phyloP scores from a whole-genome alignment of 257 asterid genomes.

The Leptodermis oblonga region DNA sequence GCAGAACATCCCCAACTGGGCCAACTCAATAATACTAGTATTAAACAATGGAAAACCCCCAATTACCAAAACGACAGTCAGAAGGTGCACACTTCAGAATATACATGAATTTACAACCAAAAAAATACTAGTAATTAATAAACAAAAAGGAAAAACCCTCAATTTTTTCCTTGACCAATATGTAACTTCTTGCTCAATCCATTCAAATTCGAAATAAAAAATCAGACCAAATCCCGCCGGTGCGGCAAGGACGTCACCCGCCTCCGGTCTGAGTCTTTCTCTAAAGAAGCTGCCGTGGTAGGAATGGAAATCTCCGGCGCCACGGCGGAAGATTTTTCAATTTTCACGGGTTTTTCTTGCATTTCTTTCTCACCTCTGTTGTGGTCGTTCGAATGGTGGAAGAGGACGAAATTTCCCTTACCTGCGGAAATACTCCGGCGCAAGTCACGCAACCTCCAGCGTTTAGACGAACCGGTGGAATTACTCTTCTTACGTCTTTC shows the following conservation, averaged over 20 bases:
- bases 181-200: slow-evolving; percentile 36
- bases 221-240: slow-evolving; percentile 59
- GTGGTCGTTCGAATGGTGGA: slow-evolving; percentile 8
- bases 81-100: background rate
- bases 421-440: slow-evolving; percentile 33
- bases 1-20: too few relatives aligned
- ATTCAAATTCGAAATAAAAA: slow-evolving; percentile 47
- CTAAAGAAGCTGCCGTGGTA: background rate
- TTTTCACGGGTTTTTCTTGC: slow-evolving; percentile 4
- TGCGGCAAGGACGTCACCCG: slow-evolving; percentile 62
- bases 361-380: slow-evolving; percentile 1
- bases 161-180: background rate
- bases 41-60: too few relatives aligned
- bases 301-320: background rate
- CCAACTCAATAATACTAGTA: too few relatives aligned
- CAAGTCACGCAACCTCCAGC: slow-evolving; percentile 33
- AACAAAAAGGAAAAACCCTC: slow-evolving; percentile 1
- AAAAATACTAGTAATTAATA: background rate
- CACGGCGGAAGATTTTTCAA: background rate
- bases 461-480: slow-evolving; percentile 30
- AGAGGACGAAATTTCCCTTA: slow-evolving; percentile 25
- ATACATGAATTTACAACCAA: background rate
- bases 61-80: background rate
- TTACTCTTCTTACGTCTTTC: slow-evolving; percentile 29
- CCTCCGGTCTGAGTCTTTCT: slow-evolving; percentile 19